A percentile compares a stretch with the other conserved stretches of the same genome.
Evolutionary conservation across 2,329 filamentous ascomycete genomes (phyloP).

Genomic region (Dothiorella sarmentorum): DNA sequence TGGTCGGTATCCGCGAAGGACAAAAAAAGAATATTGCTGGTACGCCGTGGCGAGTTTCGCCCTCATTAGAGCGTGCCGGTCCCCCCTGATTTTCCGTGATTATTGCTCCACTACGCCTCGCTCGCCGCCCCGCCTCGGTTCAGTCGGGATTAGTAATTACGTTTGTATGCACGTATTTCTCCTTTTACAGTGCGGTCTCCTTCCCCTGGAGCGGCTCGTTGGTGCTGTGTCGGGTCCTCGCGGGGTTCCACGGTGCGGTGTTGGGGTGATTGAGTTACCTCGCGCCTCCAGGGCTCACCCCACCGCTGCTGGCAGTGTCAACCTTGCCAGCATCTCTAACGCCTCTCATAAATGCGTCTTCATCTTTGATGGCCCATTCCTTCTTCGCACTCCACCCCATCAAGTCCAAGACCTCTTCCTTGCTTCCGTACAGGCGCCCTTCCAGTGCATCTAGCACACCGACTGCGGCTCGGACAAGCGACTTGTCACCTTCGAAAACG

Average conservation of each 20-base stretch:
- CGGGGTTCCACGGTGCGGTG: neutral
- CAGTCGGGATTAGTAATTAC: constrained; percentile 12
- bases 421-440: constrained; percentile 46
- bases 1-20: constrained; percentile 1
- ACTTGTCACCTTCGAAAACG: constrained; percentile 73
- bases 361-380: constrained; percentile 32
- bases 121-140: constrained; percentile 3
- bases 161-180: constrained; percentile 11
- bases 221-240: neutral
- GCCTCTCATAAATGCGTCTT: constrained; percentile 39
- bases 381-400: constrained; percentile 38
- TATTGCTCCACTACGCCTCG: constrained; percentile 4
- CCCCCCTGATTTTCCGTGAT: constrained; percentile 9
- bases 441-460: constrained; percentile 59
- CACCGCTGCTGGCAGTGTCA: constrained; percentile 14
- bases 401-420: constrained; percentile 43
- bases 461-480: constrained; percentile 68
- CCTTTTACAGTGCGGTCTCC: constrained; percentile 2
- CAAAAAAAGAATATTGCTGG: neutral
- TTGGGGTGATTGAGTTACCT: neutral
- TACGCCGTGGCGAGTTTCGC: constrained; percentile 9
- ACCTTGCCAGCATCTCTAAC: constrained; percentile 38
- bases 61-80: constrained; percentile 2
- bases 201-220: neutral
- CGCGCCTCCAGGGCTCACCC: constrained; percentile 6